These are phyloP conservation scores for Xylaria sp. DNA, from an alignment of 2,329 filamentous ascomycete species.

Conservation along the genomic window DNA sequence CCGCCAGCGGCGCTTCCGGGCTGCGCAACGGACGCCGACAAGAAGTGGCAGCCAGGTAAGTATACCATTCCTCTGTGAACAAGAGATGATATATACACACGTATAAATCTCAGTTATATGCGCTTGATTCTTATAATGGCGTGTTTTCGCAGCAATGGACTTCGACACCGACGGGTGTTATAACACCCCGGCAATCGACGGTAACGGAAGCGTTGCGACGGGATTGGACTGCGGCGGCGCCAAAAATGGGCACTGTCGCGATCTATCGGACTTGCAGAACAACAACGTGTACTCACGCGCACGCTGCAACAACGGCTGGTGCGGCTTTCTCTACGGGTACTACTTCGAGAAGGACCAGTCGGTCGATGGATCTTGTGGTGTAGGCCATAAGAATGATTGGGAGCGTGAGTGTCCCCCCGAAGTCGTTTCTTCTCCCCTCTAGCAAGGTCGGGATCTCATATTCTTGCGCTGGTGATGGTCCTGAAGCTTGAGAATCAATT, in stretches of 20 bases:
- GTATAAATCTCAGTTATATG: not conserved
- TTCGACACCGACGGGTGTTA: slow-evolving; percentile 48
- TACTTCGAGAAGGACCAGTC: slow-evolving; percentile 54
- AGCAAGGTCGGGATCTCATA: no score
- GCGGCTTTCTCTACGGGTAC: slow-evolving; percentile 51
- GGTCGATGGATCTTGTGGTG: slow-evolving; percentile 37
- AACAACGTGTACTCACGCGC: slow-evolving; percentile 51
- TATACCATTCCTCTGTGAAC: not conserved
- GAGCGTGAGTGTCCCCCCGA: slow-evolving; percentile 35
- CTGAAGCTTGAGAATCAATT: no score
- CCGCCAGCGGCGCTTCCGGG: slow-evolving; percentile 17
- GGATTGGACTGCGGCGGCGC: slow-evolving; percentile 34
- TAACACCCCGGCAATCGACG: slow-evolving; percentile 47
- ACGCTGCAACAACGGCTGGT: slow-evolving; percentile 53
- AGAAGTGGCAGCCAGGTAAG: slow-evolving; percentile 26
- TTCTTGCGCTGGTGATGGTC: no score
- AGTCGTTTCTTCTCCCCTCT: no score
- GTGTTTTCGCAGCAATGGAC: slow-evolving; percentile 37
- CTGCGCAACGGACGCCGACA: slow-evolving; percentile 23
- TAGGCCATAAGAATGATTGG: slow-evolving; percentile 48
- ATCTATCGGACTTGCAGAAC: slow-evolving; percentile 43
- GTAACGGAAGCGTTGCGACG: slow-evolving; percentile 39
- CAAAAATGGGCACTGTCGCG: slow-evolving; percentile 41
- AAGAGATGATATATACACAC: not conserved
- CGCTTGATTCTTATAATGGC: not conserved